Base-by-base conservation (phyloP, 2,329 filamentous ascomycete species). In the Penicillium corylophilum region DNA sequence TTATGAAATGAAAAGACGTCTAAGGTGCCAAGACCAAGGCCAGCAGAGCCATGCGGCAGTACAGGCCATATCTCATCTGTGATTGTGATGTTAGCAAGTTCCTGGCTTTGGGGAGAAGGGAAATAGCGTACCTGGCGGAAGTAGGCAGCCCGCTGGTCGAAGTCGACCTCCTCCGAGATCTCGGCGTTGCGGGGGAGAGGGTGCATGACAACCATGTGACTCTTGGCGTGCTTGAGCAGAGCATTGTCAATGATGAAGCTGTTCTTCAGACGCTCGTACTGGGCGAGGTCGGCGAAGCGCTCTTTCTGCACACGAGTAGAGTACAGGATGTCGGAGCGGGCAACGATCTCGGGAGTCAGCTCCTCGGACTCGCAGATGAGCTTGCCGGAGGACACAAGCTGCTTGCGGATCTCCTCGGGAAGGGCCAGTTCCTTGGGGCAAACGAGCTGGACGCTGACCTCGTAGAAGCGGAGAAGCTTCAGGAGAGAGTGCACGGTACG, bases 251-350 rank as follows among this genome's bases (percentile, higher is more conserved):
- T 86, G 51, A 95, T 80, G 72, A 96, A 93, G 54, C 85, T 84
- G 72, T 93, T 84, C 84, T 95, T 95, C 64, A 97, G 85, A 51
- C 80, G 78, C 77, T 97, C 90, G 71, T 95, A 99, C 65, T 89
- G 86, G 39, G 82, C 83, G 45, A 86, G 73, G 63, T 86, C 87
- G n/a, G 86, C 80, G 79, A 99, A 99, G 23, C 94, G 85, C 80
- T 99, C 94, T 76, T 94, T 94, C 76, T 99, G 94, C 62, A 99
- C 89, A 15, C 94, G 86, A 1, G 94, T 99, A 78, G 91, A 96
- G 81, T 99, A 99, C 41, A 99, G 80, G 4, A 99, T 93, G 64
- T 99, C 94, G 52, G 87, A 93, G 61, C 83, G 82, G 16, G 87
- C 87, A 50, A 99, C 77, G 44, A 97, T 91, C 71, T 96, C 91